A percentile compares a stretch with the other conserved stretches of the same genome.
Conservation (phyloP, 805 yeast genomes). For the Candida yuanshanica region DNA sequence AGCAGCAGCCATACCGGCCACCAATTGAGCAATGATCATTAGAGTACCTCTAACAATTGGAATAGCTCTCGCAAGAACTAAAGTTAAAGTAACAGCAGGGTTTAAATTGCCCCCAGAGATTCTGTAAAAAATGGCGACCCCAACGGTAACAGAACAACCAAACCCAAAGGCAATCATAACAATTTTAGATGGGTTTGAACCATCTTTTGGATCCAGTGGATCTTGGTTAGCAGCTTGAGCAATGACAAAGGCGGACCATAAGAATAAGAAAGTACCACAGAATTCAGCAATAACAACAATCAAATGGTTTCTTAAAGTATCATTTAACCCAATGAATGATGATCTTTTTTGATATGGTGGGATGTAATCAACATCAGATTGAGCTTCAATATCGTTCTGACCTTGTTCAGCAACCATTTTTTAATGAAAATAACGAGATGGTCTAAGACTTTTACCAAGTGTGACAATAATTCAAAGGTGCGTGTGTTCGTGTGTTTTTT, state of each 20-base stretch:
- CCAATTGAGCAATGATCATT: slow-evolving; percentile 61
- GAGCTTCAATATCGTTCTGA: slow-evolving; percentile 33
- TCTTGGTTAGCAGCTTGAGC: slow-evolving; percentile 77
- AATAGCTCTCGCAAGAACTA: slow-evolving; percentile 67
- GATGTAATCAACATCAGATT: slow-evolving; percentile 32
- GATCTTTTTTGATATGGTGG: slow-evolving; percentile 32
- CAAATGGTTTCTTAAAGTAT: slow-evolving; percentile 49
- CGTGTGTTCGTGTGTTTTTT: too few relatives aligned
- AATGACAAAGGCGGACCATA: slow-evolving; percentile 76
- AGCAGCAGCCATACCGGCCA: slow-evolving; percentile 90
- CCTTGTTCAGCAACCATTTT: slow-evolving; percentile 10
- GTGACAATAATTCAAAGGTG: too few relatives aligned
- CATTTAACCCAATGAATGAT: slow-evolving; percentile 34
- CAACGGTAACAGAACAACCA: slow-evolving; percentile 79
- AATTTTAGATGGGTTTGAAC: slow-evolving; percentile 59
- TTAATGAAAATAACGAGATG: too few relatives aligned
- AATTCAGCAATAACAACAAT: slow-evolving; percentile 77
- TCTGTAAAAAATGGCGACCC: slow-evolving; percentile 62
- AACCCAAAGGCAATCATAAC: slow-evolving; percentile 82
- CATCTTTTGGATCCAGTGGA: slow-evolving; percentile 28
- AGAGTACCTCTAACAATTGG: slow-evolving; percentile 65
- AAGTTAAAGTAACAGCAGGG: slow-evolving; percentile 78
- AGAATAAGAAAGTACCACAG: slow-evolving; percentile 78
- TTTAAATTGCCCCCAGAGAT: slow-evolving; percentile 87
- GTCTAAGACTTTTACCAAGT: too few relatives aligned